These are phyloP conservation scores for Trichoderma sp. DNA, from an alignment of 2,329 filamentous ascomycete species.

Conservation along the genomic window DNA sequence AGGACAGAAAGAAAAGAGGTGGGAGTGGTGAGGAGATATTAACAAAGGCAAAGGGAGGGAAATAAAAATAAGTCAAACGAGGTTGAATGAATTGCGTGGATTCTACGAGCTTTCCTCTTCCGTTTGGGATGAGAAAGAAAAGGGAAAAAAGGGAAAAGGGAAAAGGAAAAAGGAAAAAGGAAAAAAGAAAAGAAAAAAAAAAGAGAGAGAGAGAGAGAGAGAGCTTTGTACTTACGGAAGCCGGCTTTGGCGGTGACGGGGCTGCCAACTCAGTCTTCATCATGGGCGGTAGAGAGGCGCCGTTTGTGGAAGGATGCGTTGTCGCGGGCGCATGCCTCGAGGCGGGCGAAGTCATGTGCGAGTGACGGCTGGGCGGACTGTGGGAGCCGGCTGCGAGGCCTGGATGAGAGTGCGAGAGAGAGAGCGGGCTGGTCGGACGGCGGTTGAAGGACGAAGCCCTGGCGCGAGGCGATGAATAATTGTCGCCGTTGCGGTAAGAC, in stretches of 20 bases:
- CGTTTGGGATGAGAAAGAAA: neutral
- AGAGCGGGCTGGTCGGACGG: conserved; percentile 48
- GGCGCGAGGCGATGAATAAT: conserved; percentile 48
- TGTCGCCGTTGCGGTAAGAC: conserved; percentile 46
- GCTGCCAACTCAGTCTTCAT: conserved; percentile 41
- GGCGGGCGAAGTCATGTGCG: conserved; percentile 48
- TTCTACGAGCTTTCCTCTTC: neutral
- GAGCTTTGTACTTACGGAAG: conserved; percentile 25
- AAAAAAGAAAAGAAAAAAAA: neutral
- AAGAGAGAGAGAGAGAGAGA: too few relatives aligned
- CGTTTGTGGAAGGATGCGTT: conserved; percentile 41
- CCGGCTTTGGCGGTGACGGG: conserved; percentile 40
- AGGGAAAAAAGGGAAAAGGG: neutral
- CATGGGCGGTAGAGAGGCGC: conserved; percentile 36
- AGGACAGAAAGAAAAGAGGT: neutral
- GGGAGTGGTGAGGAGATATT: neutral
- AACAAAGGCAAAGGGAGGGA: neutral
- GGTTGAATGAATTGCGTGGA: neutral
- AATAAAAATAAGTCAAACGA: neutral
- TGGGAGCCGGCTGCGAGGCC: conserved; percentile 42
- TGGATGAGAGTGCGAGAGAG: conserved; percentile 50
- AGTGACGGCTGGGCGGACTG: conserved; percentile 41
- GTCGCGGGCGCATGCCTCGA: conserved; percentile 43
- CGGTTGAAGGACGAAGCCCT: conserved; percentile 39
- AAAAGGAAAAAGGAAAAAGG: too few relatives aligned